phyloP scores from a whole-genome alignment of 164 flowering plant species.

The Vitis riparia region DNA sequence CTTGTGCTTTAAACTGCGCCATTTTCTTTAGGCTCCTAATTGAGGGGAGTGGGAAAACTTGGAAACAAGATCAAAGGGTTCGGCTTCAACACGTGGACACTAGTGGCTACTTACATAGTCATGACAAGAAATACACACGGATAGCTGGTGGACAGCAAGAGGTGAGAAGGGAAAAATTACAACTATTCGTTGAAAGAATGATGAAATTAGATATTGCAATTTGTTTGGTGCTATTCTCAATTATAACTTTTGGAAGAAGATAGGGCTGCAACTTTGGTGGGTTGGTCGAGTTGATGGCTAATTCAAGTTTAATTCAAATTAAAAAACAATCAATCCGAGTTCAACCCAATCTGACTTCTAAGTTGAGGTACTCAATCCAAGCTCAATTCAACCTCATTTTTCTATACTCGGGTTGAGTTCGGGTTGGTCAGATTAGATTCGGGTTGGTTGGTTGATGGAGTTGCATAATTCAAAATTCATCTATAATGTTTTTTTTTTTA shows the following conservation, averaged over 20 bases:
- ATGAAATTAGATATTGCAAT: background rate
- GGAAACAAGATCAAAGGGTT: conserved; percentile 94
- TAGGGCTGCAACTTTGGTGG: no score
- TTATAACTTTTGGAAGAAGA: background rate
- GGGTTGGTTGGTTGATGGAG: no score
- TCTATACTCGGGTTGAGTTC: no score
- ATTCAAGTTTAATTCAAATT: no score
- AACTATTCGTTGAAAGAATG: background rate
- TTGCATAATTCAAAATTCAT: no score
- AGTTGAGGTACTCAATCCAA: no score
- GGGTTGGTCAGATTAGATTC: no score
- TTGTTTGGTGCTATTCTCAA: background rate
- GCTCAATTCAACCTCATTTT: no score
- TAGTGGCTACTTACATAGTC: conserved; percentile 87
- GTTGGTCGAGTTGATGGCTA: rapidly evolving
- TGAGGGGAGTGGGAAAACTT: conserved; percentile 86
- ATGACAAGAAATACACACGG: conserved; percentile 85
- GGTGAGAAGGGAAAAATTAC: conserved; percentile 34
- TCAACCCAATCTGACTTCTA: no score
- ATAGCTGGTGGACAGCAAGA: conserved; percentile 99
- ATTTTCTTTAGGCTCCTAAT: conserved; percentile 59
- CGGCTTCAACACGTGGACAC: conserved; percentile 94
- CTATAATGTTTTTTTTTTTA: no score
- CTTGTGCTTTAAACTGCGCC: background rate
- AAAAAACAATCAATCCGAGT: no score